phyloP scores from a whole-genome alignment of 306 rosid genomes.

The Alnus glutinosa region DNA sequence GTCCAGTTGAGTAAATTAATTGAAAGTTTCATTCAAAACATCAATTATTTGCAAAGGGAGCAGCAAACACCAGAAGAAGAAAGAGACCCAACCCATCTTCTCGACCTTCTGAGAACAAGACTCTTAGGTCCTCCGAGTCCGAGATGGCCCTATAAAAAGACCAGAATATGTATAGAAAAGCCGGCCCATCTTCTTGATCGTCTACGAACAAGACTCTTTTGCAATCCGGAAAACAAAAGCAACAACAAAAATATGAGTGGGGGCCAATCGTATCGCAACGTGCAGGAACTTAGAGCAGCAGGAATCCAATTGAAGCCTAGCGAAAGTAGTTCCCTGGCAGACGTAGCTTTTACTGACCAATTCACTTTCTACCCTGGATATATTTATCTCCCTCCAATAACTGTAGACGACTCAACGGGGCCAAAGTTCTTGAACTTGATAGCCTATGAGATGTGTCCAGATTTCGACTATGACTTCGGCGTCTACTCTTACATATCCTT shows the following conservation, averaged over 20 bases:
- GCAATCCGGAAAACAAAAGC: too few relatives aligned
- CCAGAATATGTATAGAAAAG: background rate
- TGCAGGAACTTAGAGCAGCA: background rate
- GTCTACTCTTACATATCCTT: constrained; percentile 30
- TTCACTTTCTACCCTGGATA: background rate
- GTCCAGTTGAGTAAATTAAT: background rate
- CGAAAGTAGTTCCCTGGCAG: background rate
- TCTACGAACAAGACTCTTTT: background rate
- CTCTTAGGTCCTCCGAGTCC: background rate
- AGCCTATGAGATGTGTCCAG: constrained; percentile 50
- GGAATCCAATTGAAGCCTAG: background rate
- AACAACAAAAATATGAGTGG: too few relatives aligned
- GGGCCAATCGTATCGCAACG: background rate
- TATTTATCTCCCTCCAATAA: constrained; percentile 21
- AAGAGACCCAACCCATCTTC: constrained; percentile 4
- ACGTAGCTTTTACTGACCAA: background rate
- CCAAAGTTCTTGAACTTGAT: constrained; percentile 29
- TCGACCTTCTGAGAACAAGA: constrained; percentile 3
- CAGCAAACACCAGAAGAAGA: background rate
- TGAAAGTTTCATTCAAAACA: rapidly evolving
- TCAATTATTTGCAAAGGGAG: too few relatives aligned
- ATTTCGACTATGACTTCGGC: constrained; percentile 25
- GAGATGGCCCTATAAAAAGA: too few relatives aligned
- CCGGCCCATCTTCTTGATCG: constrained; percentile 12
- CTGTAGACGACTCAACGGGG: constrained; percentile 13